Conservation (phyloP, 305 asterid genomes). For the Fraxinus sp. region DNA sequence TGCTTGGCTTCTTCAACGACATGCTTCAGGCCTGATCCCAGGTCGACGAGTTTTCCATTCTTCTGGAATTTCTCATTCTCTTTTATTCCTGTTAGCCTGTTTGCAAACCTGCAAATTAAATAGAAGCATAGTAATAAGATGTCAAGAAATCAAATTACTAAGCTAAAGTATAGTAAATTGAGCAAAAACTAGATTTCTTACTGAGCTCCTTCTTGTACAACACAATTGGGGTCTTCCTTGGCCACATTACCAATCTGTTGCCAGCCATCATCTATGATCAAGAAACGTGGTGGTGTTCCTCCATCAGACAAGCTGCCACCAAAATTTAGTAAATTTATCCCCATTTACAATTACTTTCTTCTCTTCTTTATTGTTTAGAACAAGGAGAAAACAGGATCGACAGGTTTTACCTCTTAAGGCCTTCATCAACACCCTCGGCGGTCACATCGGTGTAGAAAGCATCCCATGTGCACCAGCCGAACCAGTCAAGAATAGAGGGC, state of each 20-base stretch:
- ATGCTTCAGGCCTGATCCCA: too few relatives aligned
- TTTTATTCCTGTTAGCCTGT: constrained; percentile 31
- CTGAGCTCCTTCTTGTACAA: constrained; percentile 98
- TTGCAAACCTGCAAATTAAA: constrained; percentile 68
- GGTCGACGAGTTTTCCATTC: too few relatives aligned
- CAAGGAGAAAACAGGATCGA: neutral
- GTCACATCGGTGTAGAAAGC: constrained; percentile 98
- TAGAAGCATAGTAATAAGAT: neutral
- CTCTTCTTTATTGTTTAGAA: neutral
- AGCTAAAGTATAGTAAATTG: neutral
- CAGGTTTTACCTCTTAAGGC: constrained; percentile 67
- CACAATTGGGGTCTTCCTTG: constrained; percentile 56
- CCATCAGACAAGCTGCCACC: constrained; percentile 78
- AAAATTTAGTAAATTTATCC: constrained; percentile 8
- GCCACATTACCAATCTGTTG: constrained; percentile 83
- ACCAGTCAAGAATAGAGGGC: constrained; percentile 87
- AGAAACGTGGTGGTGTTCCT: constrained; percentile 85
- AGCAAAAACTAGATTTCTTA: constrained; percentile 37
- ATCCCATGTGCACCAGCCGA: constrained; percentile 99
- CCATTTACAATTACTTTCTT: neutral
- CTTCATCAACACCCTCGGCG: constrained; percentile 94
- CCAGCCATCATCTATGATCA: constrained; percentile 99
- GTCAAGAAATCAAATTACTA: neutral
- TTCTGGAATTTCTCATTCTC: too few relatives aligned
- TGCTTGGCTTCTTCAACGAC: too few relatives aligned